Base-by-base conservation (phyloP, 257 asterid species). In the Verbena officinalis region DNA sequence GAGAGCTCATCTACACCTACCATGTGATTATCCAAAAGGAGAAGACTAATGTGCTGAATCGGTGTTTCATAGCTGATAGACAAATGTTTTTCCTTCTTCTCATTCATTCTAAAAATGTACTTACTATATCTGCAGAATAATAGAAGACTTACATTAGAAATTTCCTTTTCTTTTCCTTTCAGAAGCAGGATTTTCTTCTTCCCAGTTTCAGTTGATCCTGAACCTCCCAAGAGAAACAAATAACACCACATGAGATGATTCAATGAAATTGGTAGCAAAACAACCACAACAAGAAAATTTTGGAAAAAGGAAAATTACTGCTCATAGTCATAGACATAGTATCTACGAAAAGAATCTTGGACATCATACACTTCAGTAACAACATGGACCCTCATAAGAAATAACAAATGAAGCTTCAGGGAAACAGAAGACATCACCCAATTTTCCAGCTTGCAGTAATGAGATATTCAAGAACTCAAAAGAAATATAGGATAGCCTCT, bases 101-200 rank as follows among this genome's bases (percentile, higher is more conserved):
- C 49, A 11, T 14, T 14, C 19, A 6, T 30, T 33, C 46, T 16
- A 12, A 21, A 44, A 30, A 27, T 4, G 17, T 30, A 49, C 16
- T 16, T 46, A 54, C 31, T 71, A 43, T 23, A 55, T 31, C 40
- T 31, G 64, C 17, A 59, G 65, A 43, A 36, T 62, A 27, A 45
- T 57, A 22, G 68, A 63, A 38, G 34, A 64, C 96, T 88, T 77
- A 91, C 97, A 56, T 65, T 61, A 64, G 86, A 79, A 73, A 77
- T 73, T 80, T 82, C 95, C 69, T 81, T 90, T 74, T 86, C 96
- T 82, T 86, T 88, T 65, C 95, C 95, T 74, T 86, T 91, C 79
- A 86, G 65, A 67, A 91, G 96, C 73, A 88, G 54, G 73, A 91
- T 75, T 78, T 78, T 88, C 89, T 81, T 85, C 92, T 85, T 90